Base-by-base conservation (phyloP, 2,329 filamentous ascomycete species). In the Ascochyta lentis region DNA sequence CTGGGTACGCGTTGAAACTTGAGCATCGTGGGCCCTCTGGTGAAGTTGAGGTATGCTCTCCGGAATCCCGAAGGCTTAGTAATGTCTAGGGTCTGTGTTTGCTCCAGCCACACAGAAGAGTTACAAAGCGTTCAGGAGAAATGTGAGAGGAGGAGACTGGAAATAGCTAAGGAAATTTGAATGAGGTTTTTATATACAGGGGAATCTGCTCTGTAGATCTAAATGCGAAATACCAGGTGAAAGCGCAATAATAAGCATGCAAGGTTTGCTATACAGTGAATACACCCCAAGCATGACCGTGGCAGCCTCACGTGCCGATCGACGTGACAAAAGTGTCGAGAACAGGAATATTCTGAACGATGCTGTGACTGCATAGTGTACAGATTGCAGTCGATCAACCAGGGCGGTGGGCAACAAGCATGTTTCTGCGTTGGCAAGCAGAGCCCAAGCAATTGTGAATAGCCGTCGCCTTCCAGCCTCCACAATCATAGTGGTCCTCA, bases 221-320 rank as follows among this genome's bases (percentile, higher is more conserved):
- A 29, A 10, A 9, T 19, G 22, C 12, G 38, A 43, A 19, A 16
- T 9, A 37, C 31, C 22, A 22, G 42, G 38, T 54, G 49, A 48
- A 48, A 43, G 24, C 26, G 43, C 26, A 23, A 22, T 42, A 6
- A 13, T 33, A 16, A 35, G 16, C 16, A 15, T 8, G 4, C n/a
- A 42, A 16, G 6, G 43, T 42, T 42, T 38, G 43, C 38, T 33
- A 19, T 19, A 48, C 26, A 53, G 50, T 54, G 44, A 47, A 42
- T 43, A 13, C 24, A 12, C 23, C 10, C 16, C 15, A 19, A 16
- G 35, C 23, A n/a, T 12, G 16, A 29, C n/a, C 16, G 13, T 23
- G 27, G 33, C 35, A 24, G 6, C 9, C 19, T 22, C 27, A n/a
- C 43, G 13, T 53, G 26, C 34, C 39, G 2, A 16, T 12, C 41